Base-by-base conservation (phyloP, 2,329 filamentous ascomycete genomes). In the Xylariales sp. region DNA sequence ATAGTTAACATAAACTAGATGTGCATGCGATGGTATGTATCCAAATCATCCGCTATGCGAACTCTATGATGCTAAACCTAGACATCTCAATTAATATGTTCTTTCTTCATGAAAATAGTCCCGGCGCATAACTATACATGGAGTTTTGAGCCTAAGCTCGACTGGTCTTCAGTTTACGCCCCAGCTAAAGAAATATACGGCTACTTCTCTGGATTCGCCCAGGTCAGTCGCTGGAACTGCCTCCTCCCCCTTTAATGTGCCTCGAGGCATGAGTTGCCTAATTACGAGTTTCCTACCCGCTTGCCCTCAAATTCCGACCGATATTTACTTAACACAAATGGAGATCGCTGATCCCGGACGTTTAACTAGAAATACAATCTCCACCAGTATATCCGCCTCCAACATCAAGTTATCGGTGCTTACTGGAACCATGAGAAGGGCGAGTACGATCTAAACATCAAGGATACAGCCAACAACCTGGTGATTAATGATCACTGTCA, bases 81-180 rank as follows among this genome's bases (percentile, higher is more conserved):
- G 10, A 41, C 10, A 41, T 41, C 10, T 41, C 39, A 5, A 12
- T 41, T 41, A 14, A 41, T 12, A 5, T 10, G 39, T 14, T 41
- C 23, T 23, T 23, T 23, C 23, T 41, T 3, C 5, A 14, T 41
- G 39, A 41, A 12, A 10, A 12, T 12, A 41, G 39, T 86, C 0
- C 84, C 83, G 1, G 80, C 83, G 0, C 84, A 86, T 72, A 85
- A 83, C 70, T 86, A 86, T 76, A 83, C 81, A 0, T 85, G 79
- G 77, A 81, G 80, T 7, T 86, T 85, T 60, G 83, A 84, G 70
- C 83, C 82, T 1, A 82, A 83, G 59, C 72, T 76, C 23, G 78
- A 81, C 55, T 83, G 80, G 78, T 79, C 80, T 0, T 78, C 78
- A 3, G 78, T 81, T 0, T 85, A 85, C 67, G 77, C 82, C 0